A percentile compares a stretch with the other conserved stretches of the same genome.
phyloP scores from a whole-genome alignment of 2,329 filamentous ascomycete species.

The Chlorencoelia australis region DNA sequence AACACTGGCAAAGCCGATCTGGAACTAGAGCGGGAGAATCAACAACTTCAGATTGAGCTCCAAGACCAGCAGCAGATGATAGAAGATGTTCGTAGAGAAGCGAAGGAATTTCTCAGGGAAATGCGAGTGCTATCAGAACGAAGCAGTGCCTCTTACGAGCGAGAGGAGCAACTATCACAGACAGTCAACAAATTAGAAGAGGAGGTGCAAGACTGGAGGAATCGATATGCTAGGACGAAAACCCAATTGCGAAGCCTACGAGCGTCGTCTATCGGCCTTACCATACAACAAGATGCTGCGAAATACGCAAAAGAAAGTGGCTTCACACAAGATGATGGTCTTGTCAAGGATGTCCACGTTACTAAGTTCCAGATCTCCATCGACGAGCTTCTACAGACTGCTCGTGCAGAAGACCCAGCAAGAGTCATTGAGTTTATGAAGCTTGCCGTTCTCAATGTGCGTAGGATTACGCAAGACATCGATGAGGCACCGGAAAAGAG shows the following conservation, averaged over 20 bases:
- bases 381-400: slow-evolving; percentile 75
- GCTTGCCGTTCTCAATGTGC: slow-evolving; percentile 69
- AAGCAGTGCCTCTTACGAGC: slow-evolving; percentile 68
- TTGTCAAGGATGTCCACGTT: slow-evolving; percentile 85
- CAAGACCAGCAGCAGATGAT: slow-evolving; percentile 71
- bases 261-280: slow-evolving; percentile 67
- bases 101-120: slow-evolving; percentile 72
- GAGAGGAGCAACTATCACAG: slow-evolving; percentile 67
- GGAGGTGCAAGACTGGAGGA: slow-evolving; percentile 83
- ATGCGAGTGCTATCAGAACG: slow-evolving; percentile 81
- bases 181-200: slow-evolving; percentile 68
- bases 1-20: slow-evolving; percentile 30
- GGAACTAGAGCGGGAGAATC: slow-evolving; percentile 55
- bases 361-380: slow-evolving; percentile 93
- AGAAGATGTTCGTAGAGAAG: slow-evolving; percentile 77
- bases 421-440: slow-evolving; percentile 81
- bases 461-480: slow-evolving; percentile 76
- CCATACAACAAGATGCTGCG: slow-evolving; percentile 59
- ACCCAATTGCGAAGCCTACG: slow-evolving; percentile 76
- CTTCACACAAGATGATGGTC: slow-evolving; percentile 60
- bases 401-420: slow-evolving; percentile 62
- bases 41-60: slow-evolving; percentile 54
- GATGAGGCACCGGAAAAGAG: slow-evolving; percentile 46
- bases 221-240: slow-evolving; percentile 78
- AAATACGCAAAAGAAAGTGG: slow-evolving; percentile 55